Conservation (phyloP, 2,329 filamentous ascomycete species). For the Arthrobotrys conoides region DNA sequence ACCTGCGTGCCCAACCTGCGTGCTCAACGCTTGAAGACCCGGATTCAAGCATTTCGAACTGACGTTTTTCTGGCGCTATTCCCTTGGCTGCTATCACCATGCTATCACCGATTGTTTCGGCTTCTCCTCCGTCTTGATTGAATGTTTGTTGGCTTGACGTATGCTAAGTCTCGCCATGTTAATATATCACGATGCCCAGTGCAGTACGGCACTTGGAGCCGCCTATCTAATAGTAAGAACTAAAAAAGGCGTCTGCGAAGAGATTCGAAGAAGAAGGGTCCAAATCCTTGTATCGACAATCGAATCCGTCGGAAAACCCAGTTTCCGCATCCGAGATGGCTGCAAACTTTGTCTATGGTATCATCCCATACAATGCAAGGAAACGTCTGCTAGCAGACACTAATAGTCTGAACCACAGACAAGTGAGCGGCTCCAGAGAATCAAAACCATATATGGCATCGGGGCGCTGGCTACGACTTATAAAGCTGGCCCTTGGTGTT, state of each 20-base stretch:
- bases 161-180: conserved; percentile 2
- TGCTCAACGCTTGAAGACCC: no score
- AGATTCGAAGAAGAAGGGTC: not conserved
- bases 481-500: not conserved
- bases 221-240: not conserved
- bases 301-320: conserved; percentile 20
- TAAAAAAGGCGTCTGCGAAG: not conserved
- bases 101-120: conserved; percentile 2
- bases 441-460: not conserved
- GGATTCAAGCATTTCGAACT: conserved; percentile 17
- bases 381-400: conserved; percentile 10
- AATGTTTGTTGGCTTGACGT: conserved; percentile 9
- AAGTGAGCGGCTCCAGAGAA: not conserved
- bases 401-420: not conserved
- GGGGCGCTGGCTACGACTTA: no score
- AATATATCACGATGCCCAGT: not conserved
- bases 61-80: conserved; percentile 2
- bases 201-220: not conserved
- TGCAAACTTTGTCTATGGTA: not conserved
- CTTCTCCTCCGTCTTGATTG: not conserved
- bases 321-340: conserved; percentile 20
- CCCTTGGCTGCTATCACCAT: conserved; percentile 29
- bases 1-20: not conserved
- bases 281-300: not conserved
- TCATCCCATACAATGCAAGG: conserved; percentile 2